Evolutionary conservation across 306 rosid genomes (phyloP), one percentile per base, ranked within the genome.

Genomic region (Gastrolobium villosum): DNA sequence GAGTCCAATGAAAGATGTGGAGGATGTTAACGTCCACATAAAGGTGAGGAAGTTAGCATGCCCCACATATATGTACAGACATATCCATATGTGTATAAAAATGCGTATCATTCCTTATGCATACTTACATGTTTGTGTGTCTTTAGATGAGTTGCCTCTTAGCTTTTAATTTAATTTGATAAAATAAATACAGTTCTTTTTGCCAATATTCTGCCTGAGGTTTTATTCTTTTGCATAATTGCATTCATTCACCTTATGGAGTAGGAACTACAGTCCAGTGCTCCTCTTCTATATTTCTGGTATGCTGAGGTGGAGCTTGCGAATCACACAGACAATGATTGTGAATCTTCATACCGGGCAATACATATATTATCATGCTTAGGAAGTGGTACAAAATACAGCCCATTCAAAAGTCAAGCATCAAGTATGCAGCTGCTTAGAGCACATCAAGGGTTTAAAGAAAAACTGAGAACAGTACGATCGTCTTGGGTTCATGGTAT

Each of bases 391-490:
- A 81, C 78, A 74, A 66, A 90, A 63, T 89, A 92, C 77, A 83
- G 70, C 79, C 92, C 97, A 15, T 92, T 87, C 79, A 90, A 83
- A 82, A 65, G 88, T 84, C 95, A 82, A 79, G 86, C 90, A 75
- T 85, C 97, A 82, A 88, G 93, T 86, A 41, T 92, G 82, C 97
- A 88, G 73, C 75, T 90, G 79, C 91, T 94, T 54, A 92, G 90
- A 83, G 97, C 97, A 40, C 97, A 73, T 80, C 99, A 92, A 79
- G 99, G 99, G 60, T 94, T 94, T 78, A 90, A 91, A 80, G 97
- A 94, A 75, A 94, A 84, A 79, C 56, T 87, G 73, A 88, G 90
- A 85, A 86, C 83, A 34, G 88, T 90, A 67, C 79, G 83, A 57
- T 90, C 94, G 56, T 72, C 89, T 26, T 94, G 97, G 99, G 81